These are phyloP conservation scores for Aspergillus awamori DNA, from an alignment of 2,329 filamentous ascomycete species.

Conservation along the genomic window DNA sequence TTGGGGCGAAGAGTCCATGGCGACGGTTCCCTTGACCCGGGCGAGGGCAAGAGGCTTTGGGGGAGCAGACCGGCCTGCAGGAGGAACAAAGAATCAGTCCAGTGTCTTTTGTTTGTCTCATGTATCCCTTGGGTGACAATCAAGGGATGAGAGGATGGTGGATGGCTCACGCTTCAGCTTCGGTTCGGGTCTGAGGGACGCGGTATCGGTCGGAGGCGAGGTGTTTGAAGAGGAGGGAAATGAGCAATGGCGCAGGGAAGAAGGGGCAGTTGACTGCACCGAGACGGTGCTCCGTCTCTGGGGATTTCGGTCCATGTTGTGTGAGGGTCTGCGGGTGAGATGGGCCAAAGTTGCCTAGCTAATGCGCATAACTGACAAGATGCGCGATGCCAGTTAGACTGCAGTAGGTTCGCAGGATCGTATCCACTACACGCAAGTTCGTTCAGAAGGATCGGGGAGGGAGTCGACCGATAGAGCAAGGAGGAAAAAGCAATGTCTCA, in stretches of 20 bases:
- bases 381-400: slow-evolving; percentile 25
- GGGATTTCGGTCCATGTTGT: slow-evolving; percentile 31
- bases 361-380: slow-evolving; percentile 32
- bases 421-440: slow-evolving; percentile 18
- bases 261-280: slow-evolving; percentile 27
- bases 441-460: slow-evolving; percentile 12
- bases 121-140: slow-evolving; percentile 13
- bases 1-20: slow-evolving; percentile 37
- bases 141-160: slow-evolving; percentile 9
- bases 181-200: slow-evolving; percentile 24
- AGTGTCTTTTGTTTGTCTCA: not conserved
- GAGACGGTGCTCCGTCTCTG: slow-evolving; percentile 30
- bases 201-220: slow-evolving; percentile 19
- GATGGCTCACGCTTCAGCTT: slow-evolving; percentile 28
- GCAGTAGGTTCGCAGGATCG: slow-evolving; percentile 21
- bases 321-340: slow-evolving; percentile 17
- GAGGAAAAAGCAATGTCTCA: slow-evolving; percentile 20
- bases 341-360: slow-evolving; percentile 15
- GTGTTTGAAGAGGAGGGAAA: slow-evolving; percentile 27
- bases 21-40: slow-evolving; percentile 34
- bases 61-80: slow-evolving; percentile 27
- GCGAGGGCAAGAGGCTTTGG: slow-evolving; percentile 34
- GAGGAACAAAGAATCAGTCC: slow-evolving; percentile 13
- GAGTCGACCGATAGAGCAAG: slow-evolving; percentile 21
- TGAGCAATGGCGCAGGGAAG: slow-evolving; percentile 26